Evolutionary conservation across 495 filamentous ascomycete species (phyloP).

Genomic region (Penicillium paradoxum): DNA sequence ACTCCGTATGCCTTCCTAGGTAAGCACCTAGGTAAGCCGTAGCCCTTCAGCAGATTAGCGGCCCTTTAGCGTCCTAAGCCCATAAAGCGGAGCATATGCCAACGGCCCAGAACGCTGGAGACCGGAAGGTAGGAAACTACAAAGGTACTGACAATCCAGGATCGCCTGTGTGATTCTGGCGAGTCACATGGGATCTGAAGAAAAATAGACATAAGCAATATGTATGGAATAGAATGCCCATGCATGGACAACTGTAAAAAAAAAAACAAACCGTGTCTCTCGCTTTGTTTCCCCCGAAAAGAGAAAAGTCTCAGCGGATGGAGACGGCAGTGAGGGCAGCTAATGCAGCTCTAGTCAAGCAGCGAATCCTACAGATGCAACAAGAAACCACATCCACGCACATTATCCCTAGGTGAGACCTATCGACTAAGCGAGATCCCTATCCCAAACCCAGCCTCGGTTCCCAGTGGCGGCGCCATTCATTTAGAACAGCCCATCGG

Average conservation of each 20-base stretch:
- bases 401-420: neutral
- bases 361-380: neutral
- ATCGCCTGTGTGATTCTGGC: neutral
- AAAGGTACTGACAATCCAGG: neutral
- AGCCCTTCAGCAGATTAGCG: neutral
- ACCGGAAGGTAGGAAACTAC: neutral
- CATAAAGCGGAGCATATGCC: slow-evolving; percentile 5
- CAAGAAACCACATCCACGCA: neutral
- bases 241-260: neutral
- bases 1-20: too few relatives aligned
- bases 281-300: neutral
- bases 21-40: neutral
- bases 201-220: neutral
- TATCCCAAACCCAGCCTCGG: neutral
- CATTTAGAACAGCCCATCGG: neutral
- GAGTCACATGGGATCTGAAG: neutral
- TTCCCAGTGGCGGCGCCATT: neutral
- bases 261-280: neutral
- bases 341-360: neutral
- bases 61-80: slow-evolving; percentile 1
- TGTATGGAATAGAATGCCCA: neutral
- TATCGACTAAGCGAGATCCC: slow-evolving; percentile 6
- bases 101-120: slow-evolving; percentile 2
- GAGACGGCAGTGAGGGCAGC: neutral
- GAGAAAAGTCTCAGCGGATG: neutral